Evolutionary conservation across 2,329 filamentous ascomycete species (phyloP).

Genomic region (Eutypa lata): DNA sequence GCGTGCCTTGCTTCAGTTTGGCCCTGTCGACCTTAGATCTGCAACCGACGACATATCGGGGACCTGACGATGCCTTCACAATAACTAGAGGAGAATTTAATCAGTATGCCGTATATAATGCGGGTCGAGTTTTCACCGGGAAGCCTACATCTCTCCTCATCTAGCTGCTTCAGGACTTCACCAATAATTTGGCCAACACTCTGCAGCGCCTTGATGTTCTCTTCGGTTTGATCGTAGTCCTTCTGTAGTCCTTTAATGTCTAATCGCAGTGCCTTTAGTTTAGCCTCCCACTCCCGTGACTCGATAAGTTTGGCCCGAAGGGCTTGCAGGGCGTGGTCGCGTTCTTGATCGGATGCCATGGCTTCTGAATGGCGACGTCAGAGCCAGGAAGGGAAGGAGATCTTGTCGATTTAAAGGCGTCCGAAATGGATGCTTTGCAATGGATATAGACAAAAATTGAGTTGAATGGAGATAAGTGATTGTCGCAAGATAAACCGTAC

Average conservation of each 20-base stretch:
- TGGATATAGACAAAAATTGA: background rate
- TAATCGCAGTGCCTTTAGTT: slow-evolving; percentile 88
- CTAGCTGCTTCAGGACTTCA: slow-evolving; percentile 96
- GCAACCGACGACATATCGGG: slow-evolving; percentile 96
- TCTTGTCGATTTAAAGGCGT: background rate
- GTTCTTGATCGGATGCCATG: slow-evolving; percentile 57
- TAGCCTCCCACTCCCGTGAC: slow-evolving; percentile 97
- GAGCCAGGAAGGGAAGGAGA: slow-evolving; percentile 1
- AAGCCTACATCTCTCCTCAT: slow-evolving; percentile 91
- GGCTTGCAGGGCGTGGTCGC: slow-evolving; percentile 68
- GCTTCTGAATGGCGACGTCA: slow-evolving; percentile 8
- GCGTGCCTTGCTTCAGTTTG: slow-evolving; percentile 97
- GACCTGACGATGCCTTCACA: slow-evolving; percentile 95
- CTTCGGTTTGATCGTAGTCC: slow-evolving; percentile 95
- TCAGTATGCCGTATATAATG: background rate
- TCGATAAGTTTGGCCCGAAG: slow-evolving; percentile 84
- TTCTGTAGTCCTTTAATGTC: slow-evolving; percentile 95
- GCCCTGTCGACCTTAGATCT: slow-evolving; percentile 96
- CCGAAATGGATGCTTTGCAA: background rate
- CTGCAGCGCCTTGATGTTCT: slow-evolving; percentile 98
- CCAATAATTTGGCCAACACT: slow-evolving; percentile 99
- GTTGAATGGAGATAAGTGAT: background rate
- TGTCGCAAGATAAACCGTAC: background rate
- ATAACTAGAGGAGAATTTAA: slow-evolving; percentile 62
- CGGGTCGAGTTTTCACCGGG: background rate